Percentiles rank a stretch among this genome's conserved stretches.
phyloP scores from a whole-genome alignment of 2,329 filamentous ascomycete genomes.

The Ceratocystis papillata region DNA sequence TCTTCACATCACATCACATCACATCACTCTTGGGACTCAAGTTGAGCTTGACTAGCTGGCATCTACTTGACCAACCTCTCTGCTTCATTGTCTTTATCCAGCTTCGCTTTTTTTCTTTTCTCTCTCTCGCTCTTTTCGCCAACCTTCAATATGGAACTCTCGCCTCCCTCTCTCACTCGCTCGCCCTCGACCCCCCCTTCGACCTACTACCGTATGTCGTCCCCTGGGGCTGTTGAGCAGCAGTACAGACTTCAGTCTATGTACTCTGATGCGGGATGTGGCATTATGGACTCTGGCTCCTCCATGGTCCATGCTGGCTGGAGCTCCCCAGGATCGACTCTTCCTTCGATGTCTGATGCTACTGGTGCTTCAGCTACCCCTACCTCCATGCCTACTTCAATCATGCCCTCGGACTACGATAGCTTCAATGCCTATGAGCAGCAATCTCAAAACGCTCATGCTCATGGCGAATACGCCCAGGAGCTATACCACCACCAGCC shows the following conservation, averaged over 20 bases:
- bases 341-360: conserved; percentile 32
- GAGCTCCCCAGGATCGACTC: conserved; percentile 35
- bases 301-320: conserved; percentile 38
- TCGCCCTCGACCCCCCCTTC: conserved; percentile 26
- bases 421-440: conserved; percentile 34
- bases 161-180: conserved; percentile 26
- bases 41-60: conserved; percentile 11
- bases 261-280: conserved; percentile 31
- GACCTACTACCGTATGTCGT: conserved; percentile 40
- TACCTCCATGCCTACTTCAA: conserved; percentile 37
- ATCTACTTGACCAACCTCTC: conserved; percentile 19
- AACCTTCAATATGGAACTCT: conserved; percentile 25
- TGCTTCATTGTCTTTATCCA: conserved; percentile 15
- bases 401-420: conserved; percentile 41
- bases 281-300: conserved; percentile 34
- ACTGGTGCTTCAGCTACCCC: conserved; percentile 34
- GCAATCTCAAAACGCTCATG: conserved; percentile 37
- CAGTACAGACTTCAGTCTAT: conserved; percentile 34
- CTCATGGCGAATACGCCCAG: conserved; percentile 36
- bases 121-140: neutral
- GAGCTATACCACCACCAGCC: conserved; percentile 27
- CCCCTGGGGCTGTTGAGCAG: conserved; percentile 35
- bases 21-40: neutral
- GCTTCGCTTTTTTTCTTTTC: neutral
- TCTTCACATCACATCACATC: neutral